phyloP scores from a whole-genome alignment of 2,329 filamentous ascomycete genomes.

The Colletotrichum tabaci region DNA sequence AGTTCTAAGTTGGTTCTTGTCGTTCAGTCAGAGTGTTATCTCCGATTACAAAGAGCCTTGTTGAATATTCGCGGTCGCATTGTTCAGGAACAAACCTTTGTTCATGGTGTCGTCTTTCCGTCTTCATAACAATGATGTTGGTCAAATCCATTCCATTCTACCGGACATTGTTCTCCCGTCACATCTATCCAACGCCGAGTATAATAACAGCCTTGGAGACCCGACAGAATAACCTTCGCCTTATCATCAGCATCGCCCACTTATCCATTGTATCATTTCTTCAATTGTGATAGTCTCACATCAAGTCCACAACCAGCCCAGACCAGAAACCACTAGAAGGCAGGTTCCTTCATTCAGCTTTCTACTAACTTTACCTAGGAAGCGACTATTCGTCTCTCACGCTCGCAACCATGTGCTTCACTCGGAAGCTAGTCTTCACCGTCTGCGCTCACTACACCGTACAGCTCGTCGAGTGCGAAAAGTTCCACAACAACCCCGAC shows the following conservation, averaged over 20 bases:
- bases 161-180: neutral
- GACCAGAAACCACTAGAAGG: neutral
- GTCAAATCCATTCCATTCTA: neutral
- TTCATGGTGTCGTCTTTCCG: neutral
- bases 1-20: neutral
- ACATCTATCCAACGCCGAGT: neutral
- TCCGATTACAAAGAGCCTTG: no score
- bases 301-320: neutral
- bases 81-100: neutral
- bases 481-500: neutral
- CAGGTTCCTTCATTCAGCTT: neutral
- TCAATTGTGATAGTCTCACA: neutral
- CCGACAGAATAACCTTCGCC: no score
- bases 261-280: neutral
- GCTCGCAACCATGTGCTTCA: constrained; percentile 3
- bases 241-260: neutral
- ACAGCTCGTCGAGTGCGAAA: constrained; percentile 7
- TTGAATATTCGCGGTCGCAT: neutral
- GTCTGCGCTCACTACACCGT: constrained; percentile 16
- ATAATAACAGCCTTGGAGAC: neutral
- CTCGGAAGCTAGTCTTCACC: constrained; percentile 2
- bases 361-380: neutral
- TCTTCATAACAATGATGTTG: neutral
- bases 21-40: neutral
- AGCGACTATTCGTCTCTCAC: neutral